Base-by-base conservation (phyloP, 305 asterid genomes). In the Fraxinus ornus region DNA sequence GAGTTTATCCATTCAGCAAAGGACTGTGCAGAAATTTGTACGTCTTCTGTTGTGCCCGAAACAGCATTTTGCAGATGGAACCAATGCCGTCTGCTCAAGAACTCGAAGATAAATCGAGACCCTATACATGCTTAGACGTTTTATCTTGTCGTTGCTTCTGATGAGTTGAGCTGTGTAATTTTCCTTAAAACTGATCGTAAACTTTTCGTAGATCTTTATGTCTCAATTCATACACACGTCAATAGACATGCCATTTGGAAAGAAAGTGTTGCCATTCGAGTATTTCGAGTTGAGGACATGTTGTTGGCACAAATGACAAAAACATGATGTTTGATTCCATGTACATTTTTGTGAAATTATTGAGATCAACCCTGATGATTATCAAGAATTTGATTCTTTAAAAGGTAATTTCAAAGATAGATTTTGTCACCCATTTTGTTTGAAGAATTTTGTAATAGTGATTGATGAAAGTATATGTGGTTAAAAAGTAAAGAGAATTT, bases 11-110 rank as follows among this genome's bases (percentile, higher is more conserved):
- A 73, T 96, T 96, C 89, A 93, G 86, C 78, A 85, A 88, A 84
- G 99, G 99, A 83, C 79, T 93, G 47, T 89, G 99, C 95, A 86
- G 97, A 86, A 95, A 95, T 85, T 75, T 94, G 92, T 89, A 88
- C 80, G n/a, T 89, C 22, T 90, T 90, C 86, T 95, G 98, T 76
- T 93, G 90, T 83, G 87, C 90, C 64, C 68, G 83, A 62, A 87
- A 88, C 81, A 81, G 90, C 89, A 81, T 55, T 83, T 86, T 89
- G 87, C 89, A 87, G 79, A 44, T 92, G 93, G 98, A 95, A 84
- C 85, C 92, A 49, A 78, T 94, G 80, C 99, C 98, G 0, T 85
- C 97, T 21, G 79, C 88, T 1, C 90, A 86, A 73, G 95, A 91
- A 87, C 86, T 94, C 19, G 95, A 89, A 81, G 93, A 89, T 60